Base-by-base conservation (phyloP, 331 rosid genomes). In the Prunus yedoensis region DNA sequence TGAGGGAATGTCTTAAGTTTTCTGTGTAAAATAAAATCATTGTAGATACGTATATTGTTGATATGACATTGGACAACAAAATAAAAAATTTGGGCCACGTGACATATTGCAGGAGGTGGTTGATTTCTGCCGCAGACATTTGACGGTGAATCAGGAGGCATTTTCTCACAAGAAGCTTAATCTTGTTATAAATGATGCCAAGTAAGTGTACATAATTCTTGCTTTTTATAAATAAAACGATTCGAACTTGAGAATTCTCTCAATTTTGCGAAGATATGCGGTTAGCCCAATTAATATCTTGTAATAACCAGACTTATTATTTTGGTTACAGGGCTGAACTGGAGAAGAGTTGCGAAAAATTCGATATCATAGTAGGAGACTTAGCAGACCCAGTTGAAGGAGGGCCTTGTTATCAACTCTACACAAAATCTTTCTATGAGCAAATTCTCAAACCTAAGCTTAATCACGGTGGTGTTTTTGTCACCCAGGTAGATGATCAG, bases 301-400 rank as follows among this genome's bases (percentile, higher is more conserved):
- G 4, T 35, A 35, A 35, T 35, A 35, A 35, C 41, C 41, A 6
- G 6, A 35, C 41, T 5, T 5, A 6, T 6, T 5, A 35, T 6
- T 35, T 5, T 62, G 62, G 23, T 49, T 9, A 38, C 83, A 92
- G 99, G 85, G 88, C 84, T 64, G 93, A 92, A 80, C 72, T 94
- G 76, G 87, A 86, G 76, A 74, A 86, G 81, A 88, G 96, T 65
- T 80, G 68, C 3, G 89, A 94, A 50, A 92, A 87, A 60, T 92
- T 78, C 18, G 99, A 94, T 52, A 54, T 94, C n/a, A 89, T 94
- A 20, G 89, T 92, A 3, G 99, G 99, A 81, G 99, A 94, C 76
- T 81, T 94, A 68, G 96, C 99, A n/a, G 99, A 94, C 73, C 99
- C 97, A 6, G 92, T 90, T 68, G 91, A 94, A 87, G 97, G 89